Conservation (phyloP, 2,329 filamentous ascomycete genomes). For the Aspergillus fumigatiaffinis region DNA sequence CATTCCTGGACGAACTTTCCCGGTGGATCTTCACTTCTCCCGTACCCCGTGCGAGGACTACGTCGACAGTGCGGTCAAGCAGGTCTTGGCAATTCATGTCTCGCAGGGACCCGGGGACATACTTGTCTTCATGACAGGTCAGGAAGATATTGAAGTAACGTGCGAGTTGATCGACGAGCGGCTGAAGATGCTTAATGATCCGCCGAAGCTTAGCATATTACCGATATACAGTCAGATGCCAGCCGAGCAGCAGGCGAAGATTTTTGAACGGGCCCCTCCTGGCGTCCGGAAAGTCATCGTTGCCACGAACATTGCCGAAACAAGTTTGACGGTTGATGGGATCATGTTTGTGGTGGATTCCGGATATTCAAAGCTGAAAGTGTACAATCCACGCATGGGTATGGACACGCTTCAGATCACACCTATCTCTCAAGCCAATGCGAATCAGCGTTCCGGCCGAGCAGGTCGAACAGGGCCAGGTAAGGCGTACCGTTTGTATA, state of each 20-base stretch:
- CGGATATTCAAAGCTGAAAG: slow-evolving; percentile 95
- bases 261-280: slow-evolving; percentile 85
- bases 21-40: slow-evolving; percentile 94
- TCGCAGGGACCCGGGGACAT: slow-evolving; percentile 93
- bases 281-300: slow-evolving; percentile 97
- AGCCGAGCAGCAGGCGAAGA: slow-evolving; percentile 93
- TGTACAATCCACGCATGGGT: slow-evolving; percentile 98
- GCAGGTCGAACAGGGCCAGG: slow-evolving; percentile 92
- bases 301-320: slow-evolving; percentile 97
- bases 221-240: slow-evolving; percentile 99
- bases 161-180: slow-evolving; percentile 90
- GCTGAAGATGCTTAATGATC: slow-evolving; percentile 84
- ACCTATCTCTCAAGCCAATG: slow-evolving; percentile 94
- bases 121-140: slow-evolving; percentile 97
- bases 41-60: slow-evolving; percentile 95
- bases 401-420: slow-evolving; percentile 99
- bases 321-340: slow-evolving; percentile 93
- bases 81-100: slow-evolving; percentile 92
- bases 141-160: slow-evolving; percentile 96
- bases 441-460: slow-evolving; percentile 86
- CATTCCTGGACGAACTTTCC: slow-evolving; percentile 93
- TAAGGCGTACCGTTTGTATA: slow-evolving; percentile 91
- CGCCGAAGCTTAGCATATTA: slow-evolving; percentile 87
- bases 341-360: slow-evolving; percentile 99
- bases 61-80: slow-evolving; percentile 93